A percentile compares a stretch with the other conserved stretches of the same genome.
phyloP scores from a whole-genome alignment of 2,329 filamentous ascomycete genomes.

The Penicillium capsulatum region DNA sequence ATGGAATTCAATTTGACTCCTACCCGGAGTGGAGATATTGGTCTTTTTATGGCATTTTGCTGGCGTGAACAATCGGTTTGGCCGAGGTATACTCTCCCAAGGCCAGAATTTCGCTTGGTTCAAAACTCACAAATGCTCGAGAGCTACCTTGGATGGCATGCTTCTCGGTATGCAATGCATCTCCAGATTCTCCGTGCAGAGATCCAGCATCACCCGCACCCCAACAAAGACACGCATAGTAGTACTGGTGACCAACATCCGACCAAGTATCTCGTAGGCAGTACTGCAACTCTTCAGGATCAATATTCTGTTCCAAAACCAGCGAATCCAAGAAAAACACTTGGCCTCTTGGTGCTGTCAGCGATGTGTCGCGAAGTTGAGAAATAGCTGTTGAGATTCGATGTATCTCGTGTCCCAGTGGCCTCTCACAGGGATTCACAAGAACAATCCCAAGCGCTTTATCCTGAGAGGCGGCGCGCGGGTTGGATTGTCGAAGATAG shows the following conservation, averaged over 20 bases:
- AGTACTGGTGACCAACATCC: constrained; percentile 25
- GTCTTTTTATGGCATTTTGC: background rate
- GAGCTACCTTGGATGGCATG: background rate
- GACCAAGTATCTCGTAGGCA: constrained; percentile 29
- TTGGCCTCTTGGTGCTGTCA: constrained; percentile 19
- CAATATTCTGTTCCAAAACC: constrained; percentile 16
- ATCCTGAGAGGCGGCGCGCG: constrained; percentile 13
- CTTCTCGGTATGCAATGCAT: background rate
- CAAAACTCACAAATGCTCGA: constrained; percentile 25
- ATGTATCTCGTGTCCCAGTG: constrained; percentile 24
- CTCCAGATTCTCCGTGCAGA: no score
- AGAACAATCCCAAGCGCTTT: constrained; percentile 28
- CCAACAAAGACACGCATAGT: constrained; percentile 32
- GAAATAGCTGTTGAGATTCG: constrained; percentile 18
- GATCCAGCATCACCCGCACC: background rate
- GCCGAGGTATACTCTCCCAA: constrained; percentile 15
- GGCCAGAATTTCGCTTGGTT: constrained; percentile 23
- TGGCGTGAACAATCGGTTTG: constrained; percentile 4
- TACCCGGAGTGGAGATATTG: no score
- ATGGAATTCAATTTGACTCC: no score
- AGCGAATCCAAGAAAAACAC: constrained; percentile 33
- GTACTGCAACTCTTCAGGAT: constrained; percentile 17
- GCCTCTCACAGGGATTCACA: constrained; percentile 18
- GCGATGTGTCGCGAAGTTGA: constrained; percentile 5
- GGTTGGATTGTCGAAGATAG: constrained; percentile 20